Percentiles rank a stretch among this genome's conserved stretches.
These are phyloP conservation scores for Rhipidocladum racemiflorum DNA, from an alignment of 176 grass and related monocot genomes.

Conservation along the genomic window DNA sequence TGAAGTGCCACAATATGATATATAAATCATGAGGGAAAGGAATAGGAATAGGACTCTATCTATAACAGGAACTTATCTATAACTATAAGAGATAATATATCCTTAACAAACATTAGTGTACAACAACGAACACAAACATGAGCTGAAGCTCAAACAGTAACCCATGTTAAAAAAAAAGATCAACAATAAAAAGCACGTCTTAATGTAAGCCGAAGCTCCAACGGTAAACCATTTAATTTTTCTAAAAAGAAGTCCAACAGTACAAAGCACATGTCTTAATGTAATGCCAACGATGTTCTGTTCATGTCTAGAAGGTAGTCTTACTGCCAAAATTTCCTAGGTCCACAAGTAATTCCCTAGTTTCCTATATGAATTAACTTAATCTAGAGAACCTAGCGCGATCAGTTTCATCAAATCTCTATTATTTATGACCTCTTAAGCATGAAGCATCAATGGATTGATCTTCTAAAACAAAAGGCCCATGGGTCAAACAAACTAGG, in stretches of 20 bases:
- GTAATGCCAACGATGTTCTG: not conserved
- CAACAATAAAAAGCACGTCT: not conserved
- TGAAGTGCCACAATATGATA: too few relatives aligned
- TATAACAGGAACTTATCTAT: too few relatives aligned
- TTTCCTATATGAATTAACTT: not conserved
- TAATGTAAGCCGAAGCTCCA: too few relatives aligned
- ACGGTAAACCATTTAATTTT: not conserved
- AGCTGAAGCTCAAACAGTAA: not conserved
- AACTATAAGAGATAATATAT: too few relatives aligned
- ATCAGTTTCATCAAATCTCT: not conserved
- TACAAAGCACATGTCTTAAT: not conserved
- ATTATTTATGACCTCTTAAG: not conserved
- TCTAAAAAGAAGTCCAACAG: not conserved
- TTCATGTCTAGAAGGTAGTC: not conserved
- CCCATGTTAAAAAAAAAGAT: not conserved
- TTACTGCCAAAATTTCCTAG: not conserved
- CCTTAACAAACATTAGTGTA: too few relatives aligned
- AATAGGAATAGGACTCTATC: too few relatives aligned
- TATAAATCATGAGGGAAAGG: too few relatives aligned
- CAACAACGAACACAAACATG: not conserved
- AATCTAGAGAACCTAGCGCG: not conserved
- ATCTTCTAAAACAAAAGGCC: not conserved
- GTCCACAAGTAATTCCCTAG: not conserved
- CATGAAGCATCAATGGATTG: not conserved
- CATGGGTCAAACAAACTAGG: not conserved